Evolutionary conservation across 2,329 filamentous ascomycete genomes (phyloP), one percentile per base, ranked within the genome.

Genomic region (Colletotrichum trifolii): DNA sequence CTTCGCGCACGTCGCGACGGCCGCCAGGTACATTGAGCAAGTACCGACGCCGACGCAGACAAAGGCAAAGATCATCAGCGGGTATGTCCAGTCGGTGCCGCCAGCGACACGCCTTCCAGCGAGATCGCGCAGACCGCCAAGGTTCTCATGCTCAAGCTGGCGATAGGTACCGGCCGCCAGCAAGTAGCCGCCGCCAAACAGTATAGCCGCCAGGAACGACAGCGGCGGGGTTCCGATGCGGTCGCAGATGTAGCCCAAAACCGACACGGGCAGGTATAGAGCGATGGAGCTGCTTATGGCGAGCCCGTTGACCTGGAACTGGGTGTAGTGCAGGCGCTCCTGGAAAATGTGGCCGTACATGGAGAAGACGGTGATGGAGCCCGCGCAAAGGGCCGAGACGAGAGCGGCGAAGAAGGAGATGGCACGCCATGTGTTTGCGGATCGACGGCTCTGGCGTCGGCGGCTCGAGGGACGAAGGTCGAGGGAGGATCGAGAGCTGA

Each of bases 1-100:
- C 87, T 99, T 99, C 40, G 96, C 96, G 74, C 94, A 97, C 0
- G 95, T 97, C 7, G 95, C 95, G n/a, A 99, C 91, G 2, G 93
- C 91, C 54, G 90, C 87, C 60, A 98, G 84, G 77, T 98, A 99
- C 88, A 98, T 94, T 76, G 88, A 88, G 69, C 91, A 92, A 0
- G 95, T 97, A 6, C 89, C 95, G 67, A 90, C 85, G 2, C 96
- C 96, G 63, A 99, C 89, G 55, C 87, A 85, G 50, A 94, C 84
- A 76, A 98, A 99, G 1, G 94, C 90, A 59, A 93, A 75, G 6
- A 97, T 82, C 95, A 99, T 97, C 70, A 91, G 82, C 69, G 86
- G 86, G 71, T 96, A 94, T 0, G 93, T 90, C 86, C 89, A 91
- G 60, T 72, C 81, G 54, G 73, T 82, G 12, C 79, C 78, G 43